Evolutionary conservation across 768 basidiomycete species (phyloP), one percentile per base, ranked within the genome.

Genomic region (Gymnopilus dilepis): DNA sequence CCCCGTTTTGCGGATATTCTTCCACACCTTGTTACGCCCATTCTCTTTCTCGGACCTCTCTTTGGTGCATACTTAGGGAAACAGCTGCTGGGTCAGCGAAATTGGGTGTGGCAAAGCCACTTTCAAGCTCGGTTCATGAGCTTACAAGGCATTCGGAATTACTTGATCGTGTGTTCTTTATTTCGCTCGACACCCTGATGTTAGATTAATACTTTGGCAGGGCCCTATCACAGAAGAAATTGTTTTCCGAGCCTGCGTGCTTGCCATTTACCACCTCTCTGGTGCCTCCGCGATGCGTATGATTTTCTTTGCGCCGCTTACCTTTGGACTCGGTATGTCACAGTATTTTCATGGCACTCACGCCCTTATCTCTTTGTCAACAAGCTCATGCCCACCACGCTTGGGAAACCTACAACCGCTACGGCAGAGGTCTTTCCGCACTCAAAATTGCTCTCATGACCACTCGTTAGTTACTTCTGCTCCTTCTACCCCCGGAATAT

Each of bases 331-430:
- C 28, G 95, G 95, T 94, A 62, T 75, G 17, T 21, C 6, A 4
- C 22, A 52, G 33, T 30, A 52, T 31, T 24, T 24, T 3, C 11
- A 11, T 33, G 17, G 24, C 12, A 22, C 26, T 22, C 21, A 17
- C 9, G 13, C 22, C 41, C 47, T 38, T 56, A 58, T 26, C 22
- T 13, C 34, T 37, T 9, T n/a, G 31, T 3, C 12, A 51, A 48
- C 19, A 17, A 95, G 97, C 97, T 1, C 97, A 99, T 70, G 76
- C 88, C 0, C 97, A 99, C 68, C 97, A 99, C 68, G 94, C 89
- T 13, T 92, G 87, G 84, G 97, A 99, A 61, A 84, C 80, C 0
- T 99, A 86, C 72, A 86, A 88, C 61, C 85, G 84, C 13, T 84
- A 85, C 60, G 97, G 97, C 0, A 77, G 89, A 31, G 94, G 84